A percentile compares a stretch with the other conserved stretches of the same genome.
These are phyloP conservation scores for Phlebiopsis flavidoalba DNA, from an alignment of 768 basidiomycete species.

Conservation along the genomic window DNA sequence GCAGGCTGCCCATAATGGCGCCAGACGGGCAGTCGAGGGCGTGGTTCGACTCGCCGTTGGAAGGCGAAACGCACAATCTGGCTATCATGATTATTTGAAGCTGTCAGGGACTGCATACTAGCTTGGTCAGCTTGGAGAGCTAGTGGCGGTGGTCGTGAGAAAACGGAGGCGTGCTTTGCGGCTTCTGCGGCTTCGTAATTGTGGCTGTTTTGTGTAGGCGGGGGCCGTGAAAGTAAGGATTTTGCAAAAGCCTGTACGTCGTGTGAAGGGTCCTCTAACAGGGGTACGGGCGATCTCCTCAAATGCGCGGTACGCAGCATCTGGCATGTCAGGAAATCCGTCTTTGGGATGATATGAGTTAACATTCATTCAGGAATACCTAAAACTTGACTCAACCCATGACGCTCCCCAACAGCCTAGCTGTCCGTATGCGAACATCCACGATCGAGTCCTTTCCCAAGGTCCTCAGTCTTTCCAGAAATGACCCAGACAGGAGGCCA, in stretches of 20 bases:
- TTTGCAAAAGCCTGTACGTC: conserved; percentile 58
- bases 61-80: no score
- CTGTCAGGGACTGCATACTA: no score
- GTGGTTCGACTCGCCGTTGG: no score
- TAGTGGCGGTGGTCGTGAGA: conserved; percentile 26
- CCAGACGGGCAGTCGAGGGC: background rate
- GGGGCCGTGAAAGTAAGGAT: conserved; percentile 15
- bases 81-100: no score
- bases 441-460: conserved; percentile 66
- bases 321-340: conserved; percentile 11
- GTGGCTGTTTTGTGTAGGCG: background rate
- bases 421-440: conserved; percentile 82
- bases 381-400: conserved; percentile 41
- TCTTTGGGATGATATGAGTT: conserved; percentile 11
- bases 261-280: conserved; percentile 51
- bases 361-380: background rate
- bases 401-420: conserved; percentile 60
- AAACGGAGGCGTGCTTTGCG: conserved; percentile 17
- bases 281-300: conserved; percentile 33
- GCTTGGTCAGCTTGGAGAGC: conserved; percentile 15
- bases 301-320: conserved; percentile 8
- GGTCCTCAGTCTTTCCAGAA: conserved; percentile 49
- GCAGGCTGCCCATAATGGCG: background rate
- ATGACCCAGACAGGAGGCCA: conserved; percentile 32
- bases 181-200: conserved; percentile 2